These are phyloP conservation scores for Aureobasidium sp. DNA, from an alignment of 2,329 filamentous ascomycete species.

Conservation along the genomic window DNA sequence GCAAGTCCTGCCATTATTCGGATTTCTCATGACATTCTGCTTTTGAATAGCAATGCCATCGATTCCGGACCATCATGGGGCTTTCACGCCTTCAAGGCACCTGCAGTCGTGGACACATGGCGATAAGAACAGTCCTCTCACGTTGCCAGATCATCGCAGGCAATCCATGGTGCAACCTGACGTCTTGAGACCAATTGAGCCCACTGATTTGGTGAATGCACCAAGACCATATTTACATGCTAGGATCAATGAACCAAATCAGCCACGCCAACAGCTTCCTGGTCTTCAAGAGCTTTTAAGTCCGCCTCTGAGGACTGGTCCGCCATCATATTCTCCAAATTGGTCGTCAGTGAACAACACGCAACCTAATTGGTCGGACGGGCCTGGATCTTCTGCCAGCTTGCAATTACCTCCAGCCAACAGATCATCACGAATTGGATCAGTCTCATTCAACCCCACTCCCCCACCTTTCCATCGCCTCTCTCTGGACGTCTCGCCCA, in stretches of 20 bases:
- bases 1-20: neutral
- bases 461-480: conserved; percentile 11
- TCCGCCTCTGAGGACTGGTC: conserved; percentile 5
- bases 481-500: neutral
- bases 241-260: neutral
- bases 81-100: neutral
- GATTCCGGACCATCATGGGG: neutral
- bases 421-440: neutral
- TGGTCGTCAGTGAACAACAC: conserved; percentile 15
- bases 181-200: conserved; percentile 10
- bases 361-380: neutral
- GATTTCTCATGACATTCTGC: neutral
- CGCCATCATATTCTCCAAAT: neutral
- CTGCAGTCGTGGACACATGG: conserved; percentile 1
- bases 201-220: neutral
- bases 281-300: conserved; percentile 15
- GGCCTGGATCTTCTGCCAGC: neutral
- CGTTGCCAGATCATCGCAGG: neutral
- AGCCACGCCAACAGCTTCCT: conserved; percentile 14
- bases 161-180: conserved; percentile 1
- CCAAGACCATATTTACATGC: conserved; percentile 2
- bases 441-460: neutral
- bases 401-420: neutral
- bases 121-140: neutral
- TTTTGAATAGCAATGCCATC: conserved; percentile 3